Base-by-base conservation (phyloP, 2,329 filamentous ascomycete genomes). In the Pyricularia grisea region DNA sequence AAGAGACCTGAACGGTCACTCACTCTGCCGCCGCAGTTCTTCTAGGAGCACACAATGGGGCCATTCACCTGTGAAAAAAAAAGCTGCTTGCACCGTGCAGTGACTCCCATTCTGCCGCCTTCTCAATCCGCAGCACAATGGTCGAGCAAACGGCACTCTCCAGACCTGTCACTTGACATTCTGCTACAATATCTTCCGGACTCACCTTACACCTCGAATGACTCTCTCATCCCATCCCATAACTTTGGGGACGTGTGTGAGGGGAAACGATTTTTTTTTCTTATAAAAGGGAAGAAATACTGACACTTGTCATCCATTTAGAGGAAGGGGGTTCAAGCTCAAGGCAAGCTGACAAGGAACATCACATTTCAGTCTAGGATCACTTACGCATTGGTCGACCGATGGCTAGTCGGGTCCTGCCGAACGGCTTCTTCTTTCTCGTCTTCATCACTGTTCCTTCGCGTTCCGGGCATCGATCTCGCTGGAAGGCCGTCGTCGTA, bases 361-460 rank as follows among this genome's bases (percentile, higher is more conserved):
- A 5, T 31, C 64, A 31, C 64, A 2, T 50, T n/a, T 50, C 42
- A 50, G 7, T 50, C 17, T 20, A 67, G 36, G 67, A 72, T 68
- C 65, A 93, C 92, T 88, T 88, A 95, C 92, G 90, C 88, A 78
- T 92, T 91, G 67, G 87, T 89, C 66, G 90, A 88, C 69, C 92
- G 86, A 75, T 92, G 90, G 74, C 89, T 89, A 50, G 89, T 88
- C n/a, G 87, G 84, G 74, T 90, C 85, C 77, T 90, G 85, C 72
- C 88, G 84, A 75, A 91, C 87, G 72, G 90, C 87, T 73, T 90
- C 88, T 76, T 93, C 91, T 76, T 94, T 93, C 75, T 97, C 92
- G 73, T 94, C 92, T 73, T 94, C 91, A 76, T 97, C 92, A 68
- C 94, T 98, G 77, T 97, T 96, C 73, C 94, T 91, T 72, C 94